Percentiles rank a stretch among this genome's conserved stretches.
Evolutionary conservation across 164 flowering plant species (phyloP).

Genomic region (Stephania yunnanensis): DNA sequence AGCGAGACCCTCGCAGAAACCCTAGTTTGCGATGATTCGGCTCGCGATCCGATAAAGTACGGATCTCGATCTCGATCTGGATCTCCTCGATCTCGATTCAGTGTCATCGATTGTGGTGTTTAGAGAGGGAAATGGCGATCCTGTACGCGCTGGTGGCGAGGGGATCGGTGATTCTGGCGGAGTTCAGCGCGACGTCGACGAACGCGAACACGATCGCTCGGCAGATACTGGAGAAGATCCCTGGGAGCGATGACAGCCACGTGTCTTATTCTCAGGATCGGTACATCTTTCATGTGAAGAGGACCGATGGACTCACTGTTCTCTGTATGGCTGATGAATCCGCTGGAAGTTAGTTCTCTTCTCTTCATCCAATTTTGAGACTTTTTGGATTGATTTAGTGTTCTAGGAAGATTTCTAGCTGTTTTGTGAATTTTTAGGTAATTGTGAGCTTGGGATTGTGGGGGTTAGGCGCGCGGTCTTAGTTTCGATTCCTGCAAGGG

Average conservation of each 20-base stretch:
- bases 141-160: conserved; percentile 71
- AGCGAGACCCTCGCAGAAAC: background rate
- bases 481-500: too few species aligned
- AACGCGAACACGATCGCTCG: conserved; percentile 65
- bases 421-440: too few species aligned
- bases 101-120: conserved; percentile 8
- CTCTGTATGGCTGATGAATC: conserved; percentile 87
- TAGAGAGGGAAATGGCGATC: conserved; percentile 41
- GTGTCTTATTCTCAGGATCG: conserved; percentile 84
- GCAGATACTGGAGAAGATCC: conserved; percentile 65
- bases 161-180: conserved; percentile 72
- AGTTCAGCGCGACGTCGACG: conserved; percentile 51
- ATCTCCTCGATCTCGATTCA: background rate
- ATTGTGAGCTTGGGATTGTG: too few species aligned
- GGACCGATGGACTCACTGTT: conserved; percentile 80
- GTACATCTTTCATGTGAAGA: conserved; percentile 68
- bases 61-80: background rate
- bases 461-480: too few species aligned
- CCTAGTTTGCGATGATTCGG: background rate
- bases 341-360: conserved; percentile 43
- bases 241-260: conserved; percentile 42
- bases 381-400: too few species aligned
- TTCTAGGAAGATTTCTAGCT: too few species aligned
- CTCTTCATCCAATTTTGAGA: background rate
- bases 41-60: background rate